These are phyloP conservation scores for Kurtzmaniella quercitrusa DNA, from an alignment of 1,139 yeast genomes.

Conservation along the genomic window DNA sequence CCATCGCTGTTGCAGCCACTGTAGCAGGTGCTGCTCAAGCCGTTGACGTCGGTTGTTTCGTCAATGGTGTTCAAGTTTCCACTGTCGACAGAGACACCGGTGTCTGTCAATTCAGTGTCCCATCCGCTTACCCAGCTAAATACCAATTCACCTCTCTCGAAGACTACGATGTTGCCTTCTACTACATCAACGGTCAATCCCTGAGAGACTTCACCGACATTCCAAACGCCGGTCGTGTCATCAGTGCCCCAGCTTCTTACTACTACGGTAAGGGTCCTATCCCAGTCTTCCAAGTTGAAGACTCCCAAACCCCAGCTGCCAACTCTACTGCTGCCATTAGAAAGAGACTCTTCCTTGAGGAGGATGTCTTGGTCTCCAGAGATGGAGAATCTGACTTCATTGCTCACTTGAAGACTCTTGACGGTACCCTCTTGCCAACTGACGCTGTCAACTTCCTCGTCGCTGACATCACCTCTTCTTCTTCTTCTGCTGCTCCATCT, in stretches of 20 bases:
- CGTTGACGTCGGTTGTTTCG: conserved; percentile 34
- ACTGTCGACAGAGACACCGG: conserved; percentile 42
- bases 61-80: conserved; percentile 28
- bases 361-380: conserved; percentile 18
- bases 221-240: conserved; percentile 30
- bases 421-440: conserved; percentile 21
- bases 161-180: conserved; percentile 34
- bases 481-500: conserved; percentile 12
- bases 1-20: conserved; percentile 12
- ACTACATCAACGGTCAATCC: conserved; percentile 26
- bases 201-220: conserved; percentile 33
- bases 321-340: conserved; percentile 43
- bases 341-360: conserved; percentile 30
- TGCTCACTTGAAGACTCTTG: conserved; percentile 21
- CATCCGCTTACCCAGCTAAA: conserved; percentile 21
- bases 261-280: conserved; percentile 21
- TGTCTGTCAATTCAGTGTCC: conserved; percentile 35
- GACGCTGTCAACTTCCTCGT: conserved; percentile 18
- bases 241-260: conserved; percentile 28
- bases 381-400: conserved; percentile 31
- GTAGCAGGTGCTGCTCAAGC: conserved; percentile 22
- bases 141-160: conserved; percentile 26
- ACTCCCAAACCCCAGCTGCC: conserved; percentile 23
- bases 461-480: conserved; percentile 14
- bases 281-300: conserved; percentile 30